Evolutionary conservation across 2,329 filamentous ascomycete species (phyloP).

Genomic region (Fusarium armeniacum): DNA sequence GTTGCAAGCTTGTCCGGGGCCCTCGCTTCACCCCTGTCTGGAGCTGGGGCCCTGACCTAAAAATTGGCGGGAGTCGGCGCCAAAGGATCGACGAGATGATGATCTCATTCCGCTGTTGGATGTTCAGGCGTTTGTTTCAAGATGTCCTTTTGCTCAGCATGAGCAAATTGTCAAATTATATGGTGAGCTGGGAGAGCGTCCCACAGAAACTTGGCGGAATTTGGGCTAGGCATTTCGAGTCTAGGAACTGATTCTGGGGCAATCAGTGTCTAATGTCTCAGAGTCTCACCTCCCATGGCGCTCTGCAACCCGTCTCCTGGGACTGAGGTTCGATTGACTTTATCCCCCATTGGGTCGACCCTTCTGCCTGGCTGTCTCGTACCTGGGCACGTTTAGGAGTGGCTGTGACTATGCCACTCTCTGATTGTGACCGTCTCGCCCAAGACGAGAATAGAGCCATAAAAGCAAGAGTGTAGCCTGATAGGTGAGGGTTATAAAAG

Average conservation of each 20-base stretch:
- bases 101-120: slow-evolving; percentile 51
- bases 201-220: slow-evolving; percentile 43
- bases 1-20: slow-evolving; percentile 19
- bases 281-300: slow-evolving; percentile 44
- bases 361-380: slow-evolving; percentile 18
- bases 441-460: slow-evolving; percentile 3
- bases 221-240: slow-evolving; percentile 30
- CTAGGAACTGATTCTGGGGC: slow-evolving; percentile 35
- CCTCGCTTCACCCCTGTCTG: slow-evolving; percentile 34
- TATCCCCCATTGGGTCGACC: slow-evolving; percentile 41
- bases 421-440: slow-evolving; percentile 6
- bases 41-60: slow-evolving; percentile 44
- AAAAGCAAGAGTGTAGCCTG: slow-evolving; percentile 14
- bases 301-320: slow-evolving; percentile 41
- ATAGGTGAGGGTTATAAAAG: slow-evolving; percentile 15
- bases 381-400: slow-evolving; percentile 27
- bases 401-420: slow-evolving; percentile 6
- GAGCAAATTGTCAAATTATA: slow-evolving; percentile 43
- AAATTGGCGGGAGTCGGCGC: slow-evolving; percentile 50
- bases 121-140: slow-evolving; percentile 51
- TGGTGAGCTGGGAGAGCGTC: slow-evolving; percentile 23
- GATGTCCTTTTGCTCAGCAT: slow-evolving; percentile 37
- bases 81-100: slow-evolving; percentile 51
- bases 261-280: slow-evolving; percentile 35
- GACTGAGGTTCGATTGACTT: slow-evolving; percentile 43